phyloP scores from a whole-genome alignment of 75 land plant species.

The Picea sitchensis region DNA sequence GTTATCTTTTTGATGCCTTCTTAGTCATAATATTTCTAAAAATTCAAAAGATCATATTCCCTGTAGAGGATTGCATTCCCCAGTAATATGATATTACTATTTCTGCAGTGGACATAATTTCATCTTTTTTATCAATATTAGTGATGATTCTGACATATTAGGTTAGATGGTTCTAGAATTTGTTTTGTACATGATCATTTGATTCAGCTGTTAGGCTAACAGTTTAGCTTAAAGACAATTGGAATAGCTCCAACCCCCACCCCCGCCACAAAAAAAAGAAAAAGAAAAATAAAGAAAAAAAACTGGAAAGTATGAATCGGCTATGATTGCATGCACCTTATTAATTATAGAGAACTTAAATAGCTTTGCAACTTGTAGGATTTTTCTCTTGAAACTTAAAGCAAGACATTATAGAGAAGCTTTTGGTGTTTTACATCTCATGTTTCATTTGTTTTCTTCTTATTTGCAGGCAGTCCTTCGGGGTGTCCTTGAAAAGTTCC shows the following conservation, averaged over 20 bases:
- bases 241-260: too few relatives aligned
- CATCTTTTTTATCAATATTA: neutral
- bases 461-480: constrained; percentile 69
- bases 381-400: neutral
- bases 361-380: neutral
- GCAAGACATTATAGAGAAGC: neutral
- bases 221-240: too few relatives aligned
- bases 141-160: neutral
- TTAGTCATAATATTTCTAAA: too few relatives aligned
- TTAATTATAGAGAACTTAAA: neutral
- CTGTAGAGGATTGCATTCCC: neutral
- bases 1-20: too few relatives aligned
- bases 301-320: too few relatives aligned
- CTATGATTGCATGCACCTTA: neutral
- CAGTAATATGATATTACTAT: neutral
- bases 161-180: neutral
- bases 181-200: neutral
- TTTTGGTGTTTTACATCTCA: neutral
- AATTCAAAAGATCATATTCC: too few relatives aligned
- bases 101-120: neutral
- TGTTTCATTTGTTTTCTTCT: neutral
- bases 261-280: too few relatives aligned
- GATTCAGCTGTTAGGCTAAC: neutral
- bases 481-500: constrained; percentile 57
- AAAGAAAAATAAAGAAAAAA: too few relatives aligned